Conservation (phyloP, 345 rosid species). For the Raphanus raphanistrum region DNA sequence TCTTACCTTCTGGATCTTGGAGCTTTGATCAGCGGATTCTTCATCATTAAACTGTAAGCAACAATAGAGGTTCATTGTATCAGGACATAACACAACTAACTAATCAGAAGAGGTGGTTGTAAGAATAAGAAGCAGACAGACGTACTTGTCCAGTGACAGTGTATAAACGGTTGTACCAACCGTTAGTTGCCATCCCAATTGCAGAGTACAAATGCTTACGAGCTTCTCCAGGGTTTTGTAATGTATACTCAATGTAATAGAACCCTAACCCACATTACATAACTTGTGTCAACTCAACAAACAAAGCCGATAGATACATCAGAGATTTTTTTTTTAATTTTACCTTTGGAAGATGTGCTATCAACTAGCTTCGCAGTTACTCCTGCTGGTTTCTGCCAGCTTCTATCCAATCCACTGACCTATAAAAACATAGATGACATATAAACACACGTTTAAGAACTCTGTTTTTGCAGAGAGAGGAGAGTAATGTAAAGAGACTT, state of each 20-base stretch:
- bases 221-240: conserved; percentile 86
- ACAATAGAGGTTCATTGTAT: background rate
- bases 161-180: conserved; percentile 90
- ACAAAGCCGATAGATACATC: background rate
- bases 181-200: conserved; percentile 83
- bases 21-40: conserved; percentile 57
- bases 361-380: conserved; percentile 75
- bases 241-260: conserved; percentile 84
- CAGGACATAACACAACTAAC: background rate
- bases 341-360: conserved; percentile 70
- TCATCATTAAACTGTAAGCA: conserved; percentile 65
- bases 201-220: conserved; percentile 70
- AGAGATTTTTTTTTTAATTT: background rate
- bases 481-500: conserved; percentile 6
- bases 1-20: conserved; percentile 66
- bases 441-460: background rate
- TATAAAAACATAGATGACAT: conserved; percentile 11
- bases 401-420: conserved; percentile 92
- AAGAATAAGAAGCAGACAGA: background rate
- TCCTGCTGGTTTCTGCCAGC: conserved; percentile 91
- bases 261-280: conserved; percentile 47
- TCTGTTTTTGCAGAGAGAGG: background rate
- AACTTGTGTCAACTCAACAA: conserved; percentile 11
- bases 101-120: conserved; percentile 2
- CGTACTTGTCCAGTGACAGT: conserved; percentile 88